Evolutionary conservation across 371 early-diverging fungal species (phyloP), one percentile per base, ranked within the genome.

Genomic region (Mucor sp.): DNA sequence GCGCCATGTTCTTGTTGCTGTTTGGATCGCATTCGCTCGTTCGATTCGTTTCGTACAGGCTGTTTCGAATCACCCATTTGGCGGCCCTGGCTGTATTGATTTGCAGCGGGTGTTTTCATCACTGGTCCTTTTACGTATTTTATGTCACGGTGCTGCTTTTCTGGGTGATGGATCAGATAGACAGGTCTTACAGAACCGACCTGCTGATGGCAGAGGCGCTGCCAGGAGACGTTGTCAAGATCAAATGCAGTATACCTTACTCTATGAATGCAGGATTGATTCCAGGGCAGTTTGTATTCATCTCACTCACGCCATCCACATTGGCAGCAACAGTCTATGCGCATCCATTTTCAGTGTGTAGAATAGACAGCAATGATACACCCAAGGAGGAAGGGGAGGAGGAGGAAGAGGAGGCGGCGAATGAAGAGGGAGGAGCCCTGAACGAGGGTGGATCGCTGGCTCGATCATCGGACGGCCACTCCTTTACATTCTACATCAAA

Each of bases 301-400:
- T 76, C 3, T 75, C 79, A 0, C 68, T 74, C 23, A 23, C 37
- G 2, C 55, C 66, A 9, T 21, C 53, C 0, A 65, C 74, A 21
- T 63, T 58, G 33, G 8, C 72, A 7, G 30, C 53, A 4, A 27
- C 63, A 1, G 58, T 60, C 37, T 7, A 75, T 9, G 57, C 79
- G 4, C 79, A 82, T 57, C 77, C 79, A 0, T 79, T 82, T 62
- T 82, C 82, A 11, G 72, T 82, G 25, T 69, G 77, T 44, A 70
- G 74, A 21, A 43, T 75, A 25, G 75, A 76, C 23, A 11, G 48
- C 21, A 48, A 23, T 23, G 23, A 21, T 48, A 2, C 48, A 1
- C 12, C 1, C 11, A 48, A 48, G 12, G 48, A 48, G 12, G 58
- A 61, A 12, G 15, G 35, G 25, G 57, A 37, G 23, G 56, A 66